These are phyloP conservation scores for Xylaria venustula DNA, from an alignment of 495 filamentous ascomycete genomes.

Conservation along the genomic window DNA sequence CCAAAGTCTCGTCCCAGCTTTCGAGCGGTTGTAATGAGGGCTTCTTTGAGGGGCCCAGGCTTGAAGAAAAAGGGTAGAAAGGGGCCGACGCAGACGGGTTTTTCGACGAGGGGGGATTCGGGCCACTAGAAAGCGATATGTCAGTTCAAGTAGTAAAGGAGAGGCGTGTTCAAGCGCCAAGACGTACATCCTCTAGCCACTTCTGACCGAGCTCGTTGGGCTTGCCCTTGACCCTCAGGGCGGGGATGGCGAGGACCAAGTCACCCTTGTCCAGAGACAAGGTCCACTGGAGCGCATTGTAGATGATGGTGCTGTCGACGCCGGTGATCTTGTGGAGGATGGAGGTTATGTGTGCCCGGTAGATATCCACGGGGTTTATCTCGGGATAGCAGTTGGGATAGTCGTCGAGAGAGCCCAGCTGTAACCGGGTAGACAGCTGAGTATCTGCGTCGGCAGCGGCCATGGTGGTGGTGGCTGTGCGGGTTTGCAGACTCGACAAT, in stretches of 20 bases:
- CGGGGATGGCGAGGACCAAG: slow-evolving; percentile 73
- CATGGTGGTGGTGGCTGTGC: slow-evolving; percentile 27
- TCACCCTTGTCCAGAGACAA: slow-evolving; percentile 86
- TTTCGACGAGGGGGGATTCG: slow-evolving; percentile 67
- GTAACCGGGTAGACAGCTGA: slow-evolving; percentile 37
- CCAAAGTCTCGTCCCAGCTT: slow-evolving; percentile 63
- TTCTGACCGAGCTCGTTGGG: slow-evolving; percentile 69
- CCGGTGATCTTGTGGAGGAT: slow-evolving; percentile 69
- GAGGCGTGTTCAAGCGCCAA: not conserved
- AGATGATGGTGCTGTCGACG: slow-evolving; percentile 74
- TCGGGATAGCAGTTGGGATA: slow-evolving; percentile 62
- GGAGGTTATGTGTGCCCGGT: slow-evolving; percentile 77
- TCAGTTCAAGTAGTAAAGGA: not conserved
- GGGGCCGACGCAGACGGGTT: slow-evolving; percentile 59
- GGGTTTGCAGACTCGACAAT: slow-evolving; percentile 13
- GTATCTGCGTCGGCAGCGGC: slow-evolving; percentile 27
- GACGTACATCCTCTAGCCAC: slow-evolving; percentile 62
- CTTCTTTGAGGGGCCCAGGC: slow-evolving; percentile 52
- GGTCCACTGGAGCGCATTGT: slow-evolving; percentile 77
- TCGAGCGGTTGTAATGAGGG: slow-evolving; percentile 64
- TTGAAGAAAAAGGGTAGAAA: slow-evolving; percentile 86
- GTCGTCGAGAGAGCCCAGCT: slow-evolving; percentile 38
- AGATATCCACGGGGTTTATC: slow-evolving; percentile 83
- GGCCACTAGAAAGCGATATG: slow-evolving; percentile 55
- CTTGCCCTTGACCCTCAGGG: slow-evolving; percentile 81